phyloP scores from a whole-genome alignment of 345 rosid genomes.

The Sisymbrium altissimum region DNA sequence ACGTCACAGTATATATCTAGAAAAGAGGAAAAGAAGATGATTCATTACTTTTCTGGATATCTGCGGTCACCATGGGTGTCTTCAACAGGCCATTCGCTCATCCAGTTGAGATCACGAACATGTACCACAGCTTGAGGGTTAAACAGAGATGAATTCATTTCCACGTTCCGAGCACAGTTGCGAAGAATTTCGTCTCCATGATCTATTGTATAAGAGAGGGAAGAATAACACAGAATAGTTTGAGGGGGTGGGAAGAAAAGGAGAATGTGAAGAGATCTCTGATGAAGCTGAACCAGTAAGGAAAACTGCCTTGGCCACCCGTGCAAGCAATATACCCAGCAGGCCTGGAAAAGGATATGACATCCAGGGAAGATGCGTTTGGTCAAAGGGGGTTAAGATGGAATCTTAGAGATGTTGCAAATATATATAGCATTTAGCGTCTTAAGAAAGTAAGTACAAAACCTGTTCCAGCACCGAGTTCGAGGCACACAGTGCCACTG shows the following conservation, averaged over 20 bases:
- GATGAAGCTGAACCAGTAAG: constrained; percentile 52
- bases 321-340: constrained; percentile 70
- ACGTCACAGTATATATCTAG: background rate
- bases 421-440: background rate
- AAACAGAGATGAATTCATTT: constrained; percentile 47
- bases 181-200: constrained; percentile 59
- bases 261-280: background rate
- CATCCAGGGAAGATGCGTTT: background rate
- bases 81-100: constrained; percentile 59
- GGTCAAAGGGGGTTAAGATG: background rate
- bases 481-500: constrained; percentile 49
- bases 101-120: constrained; percentile 84
- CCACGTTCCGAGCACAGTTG: constrained; percentile 58
- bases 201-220: constrained; percentile 37
- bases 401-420: no score
- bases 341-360: constrained; percentile 46
- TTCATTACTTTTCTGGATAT: constrained; percentile 38
- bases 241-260: background rate
- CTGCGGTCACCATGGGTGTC: constrained; percentile 19
- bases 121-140: constrained; percentile 40
- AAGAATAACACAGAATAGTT: background rate
- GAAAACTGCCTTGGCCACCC: constrained; percentile 61
- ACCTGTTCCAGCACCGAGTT: constrained; percentile 97
- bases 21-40: background rate
- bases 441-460: background rate